phyloP scores from a whole-genome alignment of 225 moss, liverwort and hornwort genomes.

The Polytrichum commune region DNA sequence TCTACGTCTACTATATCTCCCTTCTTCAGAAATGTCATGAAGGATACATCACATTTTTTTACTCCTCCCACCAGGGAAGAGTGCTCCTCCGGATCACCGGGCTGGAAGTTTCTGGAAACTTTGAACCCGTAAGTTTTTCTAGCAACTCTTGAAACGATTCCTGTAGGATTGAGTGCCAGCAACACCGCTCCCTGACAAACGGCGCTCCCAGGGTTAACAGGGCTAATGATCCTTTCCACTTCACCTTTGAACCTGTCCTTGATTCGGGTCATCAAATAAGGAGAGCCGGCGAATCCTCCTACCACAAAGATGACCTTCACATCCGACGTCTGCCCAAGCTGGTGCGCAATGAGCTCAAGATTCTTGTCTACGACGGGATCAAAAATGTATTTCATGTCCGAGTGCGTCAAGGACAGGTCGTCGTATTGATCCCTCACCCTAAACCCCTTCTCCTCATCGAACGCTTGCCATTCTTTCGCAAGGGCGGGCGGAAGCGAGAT shows the following conservation, averaged over 20 bases:
- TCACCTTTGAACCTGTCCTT: constrained; percentile 21
- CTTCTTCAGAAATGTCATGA: constrained; percentile 37
- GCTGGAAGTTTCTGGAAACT: constrained; percentile 15
- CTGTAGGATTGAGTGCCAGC: constrained; percentile 21
- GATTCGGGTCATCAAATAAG: constrained; percentile 45
- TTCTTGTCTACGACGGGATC: constrained; percentile 52
- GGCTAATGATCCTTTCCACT: constrained; percentile 35
- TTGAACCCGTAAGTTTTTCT: constrained; percentile 53
- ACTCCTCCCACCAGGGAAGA: constrained; percentile 19
- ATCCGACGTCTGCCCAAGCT: constrained; percentile 26
- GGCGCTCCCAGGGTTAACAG: constrained; percentile 55
- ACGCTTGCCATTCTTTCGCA: constrained; percentile 4
- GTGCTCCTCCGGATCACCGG: constrained; percentile 16
- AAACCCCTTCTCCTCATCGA: constrained; percentile 1
- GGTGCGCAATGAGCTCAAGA: constrained; percentile 36
- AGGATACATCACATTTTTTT: constrained; percentile 31
- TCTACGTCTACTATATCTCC: constrained; percentile 40
- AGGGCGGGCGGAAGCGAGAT: background rate
- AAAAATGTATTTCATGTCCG: constrained; percentile 47
- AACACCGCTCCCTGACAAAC: constrained; percentile 54
- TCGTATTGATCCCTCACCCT: background rate
- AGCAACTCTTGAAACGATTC: constrained; percentile 37
- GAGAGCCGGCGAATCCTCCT: constrained; percentile 52
- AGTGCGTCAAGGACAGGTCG: background rate
- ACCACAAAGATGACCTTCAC: constrained; percentile 65